Base-by-base conservation (phyloP, 768 basidiomycete genomes). In the Basidioascus undulatus region DNA sequence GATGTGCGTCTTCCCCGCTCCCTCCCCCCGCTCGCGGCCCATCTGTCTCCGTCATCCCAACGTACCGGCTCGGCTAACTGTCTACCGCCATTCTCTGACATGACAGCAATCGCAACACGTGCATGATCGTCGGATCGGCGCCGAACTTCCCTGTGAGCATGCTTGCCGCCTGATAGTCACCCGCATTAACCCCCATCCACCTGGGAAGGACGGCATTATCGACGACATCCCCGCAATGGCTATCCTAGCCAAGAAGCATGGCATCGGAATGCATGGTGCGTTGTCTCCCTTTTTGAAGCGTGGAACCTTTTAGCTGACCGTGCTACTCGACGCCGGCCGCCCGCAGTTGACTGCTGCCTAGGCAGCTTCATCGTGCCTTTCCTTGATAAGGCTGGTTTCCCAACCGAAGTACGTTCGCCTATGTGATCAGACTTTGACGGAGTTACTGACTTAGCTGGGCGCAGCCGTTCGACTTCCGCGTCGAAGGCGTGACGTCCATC, bases 401-500 rank as follows among this genome's bases (percentile, higher is more conserved):
- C 25, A 20, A 34, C 28, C 24, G 46, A 37, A n/a, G n/a, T n/a
- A n/a, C n/a, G n/a, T n/a, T n/a, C n/a, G n/a, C n/a, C n/a, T n/a
- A n/a, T n/a, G n/a, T n/a, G n/a, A n/a, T n/a, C n/a, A n/a, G n/a
- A n/a, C n/a, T n/a, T n/a, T n/a, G n/a, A n/a, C n/a, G n/a, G n/a
- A 7, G 23, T 19, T 41, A 50, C 51, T 6, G 52, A 53, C 4
- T 41, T 52, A 46, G 69, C 76, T 12, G 80, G 79, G 4, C 69
- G 79, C 40, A 65, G 28, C 75, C 71, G 0, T 96, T 94, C 53
- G 89, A 96, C 59, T 98, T 98, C 58, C 62, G 73, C 18, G 74
- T 94, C 2, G 65, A 69, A 3, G 89, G 89, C 4, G 89, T 98
- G 19, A 94, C 87, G 3, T 76, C 74, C 50, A 81, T 94, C 41